Evolutionary conservation across 2,329 filamentous ascomycete genomes (phyloP), one percentile per base, ranked within the genome.

Genomic region (Metarhizium guizhouense): DNA sequence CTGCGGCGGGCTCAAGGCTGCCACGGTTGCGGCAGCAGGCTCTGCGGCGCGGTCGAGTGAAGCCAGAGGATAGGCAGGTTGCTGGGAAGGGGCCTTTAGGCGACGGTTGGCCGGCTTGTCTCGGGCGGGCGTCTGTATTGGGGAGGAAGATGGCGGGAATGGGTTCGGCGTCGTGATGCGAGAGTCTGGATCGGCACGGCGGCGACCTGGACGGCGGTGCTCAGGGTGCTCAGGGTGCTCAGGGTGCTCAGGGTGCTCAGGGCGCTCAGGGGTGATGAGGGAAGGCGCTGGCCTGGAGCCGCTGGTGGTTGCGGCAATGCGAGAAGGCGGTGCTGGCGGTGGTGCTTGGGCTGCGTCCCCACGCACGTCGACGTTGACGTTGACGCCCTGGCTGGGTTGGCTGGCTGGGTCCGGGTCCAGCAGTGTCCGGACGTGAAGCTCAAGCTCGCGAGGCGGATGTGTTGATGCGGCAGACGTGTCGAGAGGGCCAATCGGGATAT

Each of bases 131-230:
- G 62, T 56, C 55, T 59, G 45, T 57, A 61, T 55, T 48, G 61
- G 55, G 53, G 61, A 57, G 58, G 61, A 58, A 54, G 58, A 52
- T 56, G 60, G 54, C 59, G 62, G 60, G 65, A 67, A 67, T 66
- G 71, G 67, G 72, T 73, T 69, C 61, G 76, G 71, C 77, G 75
- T 75, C 76, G 76, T 79, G 69, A 74, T 25, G 25, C 3, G 72
- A 70, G 70, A 65, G 66, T 70, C 61, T 62, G 60, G 61, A 65
- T 62, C 62, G 67, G 69, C 72, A 72, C 74, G 69, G 70, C 74
- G 73, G 76, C 69, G 67, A 69, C 32, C 2, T 34, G 64, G 64
- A 76, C 71, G 74, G 75, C 74, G 70, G 72, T 74, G 72, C 25
- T 25, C 25, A 25, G 25, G 25, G 25, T 25, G 25, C 25, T 25